phyloP scores from a whole-genome alignment of 345 rosid species.

The Microthlaspi erraticum region DNA sequence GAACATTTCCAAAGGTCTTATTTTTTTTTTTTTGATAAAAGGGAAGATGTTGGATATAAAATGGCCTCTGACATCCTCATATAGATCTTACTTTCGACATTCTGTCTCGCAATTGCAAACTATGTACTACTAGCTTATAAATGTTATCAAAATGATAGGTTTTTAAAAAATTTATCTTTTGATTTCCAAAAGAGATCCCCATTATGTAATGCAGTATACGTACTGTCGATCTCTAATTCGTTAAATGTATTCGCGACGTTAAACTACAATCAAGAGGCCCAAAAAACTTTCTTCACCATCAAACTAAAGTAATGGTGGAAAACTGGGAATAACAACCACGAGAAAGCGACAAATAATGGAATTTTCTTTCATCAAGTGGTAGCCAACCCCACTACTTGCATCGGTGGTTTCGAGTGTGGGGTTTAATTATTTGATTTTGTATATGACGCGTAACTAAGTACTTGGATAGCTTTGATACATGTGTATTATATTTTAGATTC shows the following conservation, averaged over 20 bases:
- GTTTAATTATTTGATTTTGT: constrained; percentile 14
- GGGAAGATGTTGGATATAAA: no score
- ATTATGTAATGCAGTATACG: not conserved
- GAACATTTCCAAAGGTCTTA: not conserved
- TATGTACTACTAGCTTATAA: no score
- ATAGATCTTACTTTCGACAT: no score
- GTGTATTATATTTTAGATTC: not conserved
- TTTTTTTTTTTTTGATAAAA: no score
- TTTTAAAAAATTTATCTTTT: not conserved
- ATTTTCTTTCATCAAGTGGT: constrained; percentile 28
- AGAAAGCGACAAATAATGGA: constrained; percentile 32
- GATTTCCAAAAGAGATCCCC: not conserved
- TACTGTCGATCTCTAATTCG: not conserved
- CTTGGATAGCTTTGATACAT: constrained; percentile 20
- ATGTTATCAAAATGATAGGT: not conserved
- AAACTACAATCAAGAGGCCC: constrained; percentile 8
- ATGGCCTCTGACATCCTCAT: no score
- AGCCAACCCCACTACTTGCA: constrained; percentile 48
- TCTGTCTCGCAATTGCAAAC: no score
- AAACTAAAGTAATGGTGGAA: constrained; percentile 16
- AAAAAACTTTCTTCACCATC: no score
- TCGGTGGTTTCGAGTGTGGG: constrained; percentile 25
- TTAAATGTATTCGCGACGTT: not conserved
- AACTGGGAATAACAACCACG: constrained; percentile 25
- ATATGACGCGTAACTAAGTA: constrained; percentile 1